Percentiles rank a stretch among this genome's conserved stretches.
These are phyloP conservation scores for Gonapodya sp. DNA, from an alignment of 192 early-diverging fungal species.

Conservation along the genomic window DNA sequence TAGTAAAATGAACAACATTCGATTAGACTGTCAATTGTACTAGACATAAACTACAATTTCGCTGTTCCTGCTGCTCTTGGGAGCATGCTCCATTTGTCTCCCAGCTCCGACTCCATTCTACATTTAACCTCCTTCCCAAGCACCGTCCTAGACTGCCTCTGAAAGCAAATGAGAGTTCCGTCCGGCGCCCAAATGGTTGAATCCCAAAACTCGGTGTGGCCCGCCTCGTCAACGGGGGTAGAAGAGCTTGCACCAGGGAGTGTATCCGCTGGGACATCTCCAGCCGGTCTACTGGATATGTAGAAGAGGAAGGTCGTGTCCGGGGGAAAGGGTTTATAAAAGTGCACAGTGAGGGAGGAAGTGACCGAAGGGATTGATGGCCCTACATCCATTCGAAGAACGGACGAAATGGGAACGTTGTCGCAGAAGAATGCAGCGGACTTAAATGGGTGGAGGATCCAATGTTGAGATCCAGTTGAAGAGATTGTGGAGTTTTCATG, in stretches of 20 bases:
- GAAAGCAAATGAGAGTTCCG: not conserved
- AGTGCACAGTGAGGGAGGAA: not conserved
- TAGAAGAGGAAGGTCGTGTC: not conserved
- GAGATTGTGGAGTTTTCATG: too few species aligned
- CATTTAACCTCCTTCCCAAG: not conserved
- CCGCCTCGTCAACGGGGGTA: not conserved
- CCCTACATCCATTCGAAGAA: not conserved
- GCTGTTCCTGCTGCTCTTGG: too few species aligned
- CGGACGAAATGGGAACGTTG: not conserved
- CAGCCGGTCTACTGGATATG: not conserved
- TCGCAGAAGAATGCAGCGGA: constrained; percentile 1
- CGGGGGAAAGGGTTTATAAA: constrained; percentile 2
- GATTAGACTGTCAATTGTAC: too few species aligned
- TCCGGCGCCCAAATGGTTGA: not conserved
- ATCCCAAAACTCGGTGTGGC: not conserved
- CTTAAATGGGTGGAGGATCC: too few species aligned
- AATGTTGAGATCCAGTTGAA: too few species aligned
- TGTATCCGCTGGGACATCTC: not conserved
- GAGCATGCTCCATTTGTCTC: not conserved
- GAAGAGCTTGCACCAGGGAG: not conserved
- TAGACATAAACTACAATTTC: too few species aligned
- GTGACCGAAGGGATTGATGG: constrained; percentile 2
- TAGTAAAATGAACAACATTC: too few species aligned
- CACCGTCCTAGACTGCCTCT: not conserved
- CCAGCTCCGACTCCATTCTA: not conserved